phyloP scores from a whole-genome alignment of 371 early-diverging fungal genomes.

The Circinella umbellata region DNA sequence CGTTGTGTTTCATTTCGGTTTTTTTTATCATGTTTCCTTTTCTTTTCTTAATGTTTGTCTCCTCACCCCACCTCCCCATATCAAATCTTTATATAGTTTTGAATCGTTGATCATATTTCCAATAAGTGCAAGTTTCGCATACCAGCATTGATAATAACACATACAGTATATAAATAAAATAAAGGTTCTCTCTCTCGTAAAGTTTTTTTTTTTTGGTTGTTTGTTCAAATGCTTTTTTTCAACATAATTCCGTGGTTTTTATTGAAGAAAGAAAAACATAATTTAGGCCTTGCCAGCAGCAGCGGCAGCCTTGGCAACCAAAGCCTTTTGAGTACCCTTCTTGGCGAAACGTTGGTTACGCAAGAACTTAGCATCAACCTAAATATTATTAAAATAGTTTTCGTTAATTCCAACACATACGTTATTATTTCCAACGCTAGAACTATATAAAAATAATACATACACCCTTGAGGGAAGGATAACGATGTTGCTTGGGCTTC shows the following conservation, averaged over 20 bases:
- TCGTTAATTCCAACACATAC: background rate
- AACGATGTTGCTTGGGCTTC: slow-evolving; percentile 88
- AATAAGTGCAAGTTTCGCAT: slow-evolving; percentile 1
- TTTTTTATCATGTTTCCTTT: no score
- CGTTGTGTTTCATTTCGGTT: no score
- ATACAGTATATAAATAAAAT: background rate
- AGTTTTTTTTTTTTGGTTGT: background rate
- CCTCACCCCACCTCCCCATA: no score
- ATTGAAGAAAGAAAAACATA: background rate
- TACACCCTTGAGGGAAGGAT: slow-evolving; percentile 94
- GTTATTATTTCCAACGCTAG: no score
- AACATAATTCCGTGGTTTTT: background rate
- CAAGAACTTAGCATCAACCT: slow-evolving; percentile 96
- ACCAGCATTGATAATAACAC: background rate
- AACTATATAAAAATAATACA: slow-evolving; percentile 28
- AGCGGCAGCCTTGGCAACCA: slow-evolving; percentile 43
- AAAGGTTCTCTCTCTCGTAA: background rate
- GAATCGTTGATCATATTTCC: no score
- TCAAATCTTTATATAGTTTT: no score
- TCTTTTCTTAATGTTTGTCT: no score
- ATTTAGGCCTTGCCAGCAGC: slow-evolving; percentile 19
- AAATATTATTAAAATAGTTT: background rate
- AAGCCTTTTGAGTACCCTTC: slow-evolving; percentile 66
- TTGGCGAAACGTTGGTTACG: slow-evolving; percentile 98
- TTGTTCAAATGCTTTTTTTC: background rate